Evolutionary conservation across 176 grass and related monocot species (phyloP), one percentile per base, ranked within the genome.

Genomic region (Areca catechu): DNA sequence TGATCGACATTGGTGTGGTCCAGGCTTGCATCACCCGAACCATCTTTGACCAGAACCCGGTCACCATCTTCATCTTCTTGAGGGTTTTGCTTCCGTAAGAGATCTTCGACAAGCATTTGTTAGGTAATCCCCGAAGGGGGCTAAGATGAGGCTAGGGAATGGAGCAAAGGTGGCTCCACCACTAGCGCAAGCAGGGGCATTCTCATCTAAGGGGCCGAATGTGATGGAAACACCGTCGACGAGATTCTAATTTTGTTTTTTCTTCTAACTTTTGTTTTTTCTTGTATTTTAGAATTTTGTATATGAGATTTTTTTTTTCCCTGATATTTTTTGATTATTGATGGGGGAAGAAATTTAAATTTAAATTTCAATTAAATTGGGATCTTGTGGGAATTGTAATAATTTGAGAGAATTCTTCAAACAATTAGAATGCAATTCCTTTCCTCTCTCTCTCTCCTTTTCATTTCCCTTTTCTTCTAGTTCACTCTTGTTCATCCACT

Each of bases 21-120:
- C 92, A 96, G 74, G 92, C 92, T 20, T 79, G 73, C 29, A 96
- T 96, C 72, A 96, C 92, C 22, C 86, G 92, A 56, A 96, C 92
- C n/a, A 83, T 96, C 50, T 90, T 96, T 72, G 86, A 90, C 64
- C 83, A 90, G 29, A 96, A 96, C 37, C 92, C 92, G 4, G 83
- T 96, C 22, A 77, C 92, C 4, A 65, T 96, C 7, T 96, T 96
- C 43, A 86, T 86, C 3, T 83, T 96, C 43, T 96, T 86, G 15
- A 86, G 69, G 77, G 86, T 96, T 20, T 76, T 96, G 18, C 75
- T 96, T 3, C 92, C 92, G 28, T 80, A 82, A 77, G 86, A 96
- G 67, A 84, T 96, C 76, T 96, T 96, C 58, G 49, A 56, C 34
- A 3, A 14, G 43, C 6, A 56, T 65, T 0, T 19, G 54, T 15